Percentiles rank a stretch among this genome's conserved stretches.
phyloP scores from a whole-genome alignment of 2,329 filamentous ascomycete genomes.

The Botrytis hyacinthi region DNA sequence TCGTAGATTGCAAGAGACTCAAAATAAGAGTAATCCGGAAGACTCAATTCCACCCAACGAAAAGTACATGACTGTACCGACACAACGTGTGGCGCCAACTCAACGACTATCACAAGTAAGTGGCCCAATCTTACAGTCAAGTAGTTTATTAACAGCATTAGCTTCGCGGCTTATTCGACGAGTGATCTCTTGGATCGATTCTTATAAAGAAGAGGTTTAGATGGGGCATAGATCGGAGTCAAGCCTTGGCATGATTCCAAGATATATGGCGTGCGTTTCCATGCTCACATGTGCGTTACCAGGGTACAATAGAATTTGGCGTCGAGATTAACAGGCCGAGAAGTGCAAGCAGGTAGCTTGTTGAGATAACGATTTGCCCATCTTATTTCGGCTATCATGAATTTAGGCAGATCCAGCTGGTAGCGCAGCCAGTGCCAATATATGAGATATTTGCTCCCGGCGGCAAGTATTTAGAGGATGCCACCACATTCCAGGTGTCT shows the following conservation, averaged over 20 bases:
- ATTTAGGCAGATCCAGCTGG: slow-evolving; percentile 66
- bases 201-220: not conserved
- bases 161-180: slow-evolving; percentile 39
- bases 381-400: not conserved
- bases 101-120: slow-evolving; percentile 69
- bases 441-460: slow-evolving; percentile 52
- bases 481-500: slow-evolving; percentile 66
- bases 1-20: slow-evolving; percentile 25
- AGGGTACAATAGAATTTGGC: not conserved
- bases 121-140: slow-evolving; percentile 31
- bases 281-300: not conserved
- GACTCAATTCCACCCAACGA: not conserved
- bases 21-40: slow-evolving; percentile 24
- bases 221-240: not conserved
- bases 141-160: slow-evolving; percentile 30
- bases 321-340: not conserved
- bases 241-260: not conserved
- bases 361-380: not conserved
- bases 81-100: slow-evolving; percentile 61
- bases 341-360: not conserved
- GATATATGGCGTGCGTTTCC: not conserved
- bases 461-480: slow-evolving; percentile 54
- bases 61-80: slow-evolving; percentile 24
- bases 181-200: slow-evolving; percentile 23
- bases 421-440: slow-evolving; percentile 85